Evolutionary conservation across 1,139 yeast species (phyloP), one percentile per base, ranked within the genome.

Genomic region (Candida mesenterica): DNA sequence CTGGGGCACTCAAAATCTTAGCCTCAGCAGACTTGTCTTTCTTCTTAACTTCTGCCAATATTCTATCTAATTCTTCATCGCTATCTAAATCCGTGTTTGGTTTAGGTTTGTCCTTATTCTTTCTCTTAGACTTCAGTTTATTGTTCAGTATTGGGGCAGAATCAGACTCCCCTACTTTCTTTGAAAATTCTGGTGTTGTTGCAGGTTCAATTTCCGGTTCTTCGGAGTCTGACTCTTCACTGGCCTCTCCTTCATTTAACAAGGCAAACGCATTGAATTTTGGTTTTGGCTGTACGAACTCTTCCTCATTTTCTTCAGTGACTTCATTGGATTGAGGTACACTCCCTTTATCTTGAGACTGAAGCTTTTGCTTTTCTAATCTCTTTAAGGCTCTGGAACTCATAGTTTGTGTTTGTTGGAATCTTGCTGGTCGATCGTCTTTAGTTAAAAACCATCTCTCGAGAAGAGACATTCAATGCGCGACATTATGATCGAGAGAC

Each of bases 361-460:
- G 72, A 37, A 68, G 65, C 36, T 62, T 64, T 41, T 70, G 68
- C 39, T 60, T 61, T 37, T 71, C 74, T 9, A 79, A 60, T 43
- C 75, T 70, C 48, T 75, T 72, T 38, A 82, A 59, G 6, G 84
- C 85, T 53, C 89, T 70, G 2, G 84, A 77, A 65, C 89, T 81
- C 92, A 82, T 81, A 5, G 18, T 32, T 15, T 19, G 22, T 19
- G n/a, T n/a, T n/a, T n/a, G n/a, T n/a, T n/a, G n/a, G n/a, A n/a
- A n/a, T n/a, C n/a, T n/a, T n/a, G n/a, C n/a, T n/a, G n/a, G n/a
- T n/a, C n/a, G n/a, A n/a, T n/a, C n/a, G n/a, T n/a, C n/a, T n/a
- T n/a, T n/a, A n/a, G n/a, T n/a, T n/a, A n/a, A n/a, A n/a, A n/a
- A n/a, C n/a, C n/a, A n/a, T n/a, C n/a, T n/a, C n/a, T n/a, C n/a